Evolutionary conservation across 352 stramenopile species (phyloP), one percentile per base, ranked within the genome.

Genomic region (Blastocystis sp.): DNA sequence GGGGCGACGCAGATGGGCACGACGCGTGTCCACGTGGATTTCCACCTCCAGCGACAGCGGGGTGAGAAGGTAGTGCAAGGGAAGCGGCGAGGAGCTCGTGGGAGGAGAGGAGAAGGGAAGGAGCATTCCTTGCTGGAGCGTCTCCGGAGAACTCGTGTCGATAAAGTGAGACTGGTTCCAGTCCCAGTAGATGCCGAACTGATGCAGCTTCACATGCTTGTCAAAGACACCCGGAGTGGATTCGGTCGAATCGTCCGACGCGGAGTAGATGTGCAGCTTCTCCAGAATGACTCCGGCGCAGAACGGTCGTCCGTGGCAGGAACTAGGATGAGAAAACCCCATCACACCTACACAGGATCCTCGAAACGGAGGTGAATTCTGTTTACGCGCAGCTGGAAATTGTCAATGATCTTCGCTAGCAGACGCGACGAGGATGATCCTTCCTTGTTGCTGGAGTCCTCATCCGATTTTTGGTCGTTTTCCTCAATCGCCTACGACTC

Each of bases 341-440:
- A 54, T 32, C 3, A 53, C 24, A 72, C 32, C 36, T 2, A 72
- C 32, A 72, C 24, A 46, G 78, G 73, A 42, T 84, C 46, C 36
- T 84, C 73, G 32, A 84, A 49, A 67, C 73, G 73, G 14, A 84
- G 46, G 40, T 84, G 73, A 36, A 84, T 73, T 32, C 27, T 44
- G 24, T 69, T 73, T 21, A 84, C 40, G 3, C 44, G 54, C 4
- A 84, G 21, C 44, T 84, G 73, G 27, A 84, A 67, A 46, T 84
- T 84, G n/a, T 84, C 48, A 42, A 84, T 69, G 40, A 84, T 84
- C 59, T 84, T 84, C 34, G 73, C 73, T 21, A 67, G 46, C 24
- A 84, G 40, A 4, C 40, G 27, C 1, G 54, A 44, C 18, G 51
- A 48, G 0, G 73, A 84, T 21, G 32, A 75, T 9, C 75, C n/a